Conservation (phyloP, 2,329 filamentous ascomycete genomes). For the Madurella fahalii region DNA sequence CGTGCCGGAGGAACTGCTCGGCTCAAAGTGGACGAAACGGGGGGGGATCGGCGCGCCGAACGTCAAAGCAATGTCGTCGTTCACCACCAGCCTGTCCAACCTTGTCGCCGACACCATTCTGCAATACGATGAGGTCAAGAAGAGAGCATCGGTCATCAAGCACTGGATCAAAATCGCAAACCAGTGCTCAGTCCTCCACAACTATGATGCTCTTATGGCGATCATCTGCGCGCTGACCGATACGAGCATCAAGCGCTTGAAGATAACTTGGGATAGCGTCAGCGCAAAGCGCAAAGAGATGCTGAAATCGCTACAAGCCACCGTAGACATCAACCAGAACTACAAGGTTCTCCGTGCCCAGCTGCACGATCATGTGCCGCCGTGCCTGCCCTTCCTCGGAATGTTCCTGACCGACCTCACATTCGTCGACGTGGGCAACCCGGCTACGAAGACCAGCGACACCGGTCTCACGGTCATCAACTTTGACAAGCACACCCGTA, state of each 20-base stretch:
- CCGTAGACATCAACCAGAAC: conserved; percentile 88
- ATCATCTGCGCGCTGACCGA: conserved; percentile 93
- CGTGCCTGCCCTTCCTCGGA: conserved; percentile 91
- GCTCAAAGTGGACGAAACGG: conserved; percentile 92
- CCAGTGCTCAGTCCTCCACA: conserved; percentile 82
- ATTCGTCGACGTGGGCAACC: conserved; percentile 93
- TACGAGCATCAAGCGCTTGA: conserved; percentile 82
- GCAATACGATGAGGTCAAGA: conserved; percentile 84
- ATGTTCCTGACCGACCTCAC: conserved; percentile 96
- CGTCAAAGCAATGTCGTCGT: conserved; percentile 86
- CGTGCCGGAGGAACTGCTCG: conserved; percentile 84
- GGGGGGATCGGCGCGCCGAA: conserved; percentile 74
- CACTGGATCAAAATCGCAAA: conserved; percentile 96
- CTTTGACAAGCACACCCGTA: conserved; percentile 94
- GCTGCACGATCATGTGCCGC: conserved; percentile 80
- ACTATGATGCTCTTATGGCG: conserved; percentile 95
- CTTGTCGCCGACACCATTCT: conserved; percentile 91
- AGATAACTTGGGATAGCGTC: conserved; percentile 87
- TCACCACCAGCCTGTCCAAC: conserved; percentile 90
- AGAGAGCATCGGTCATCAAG: conserved; percentile 84
- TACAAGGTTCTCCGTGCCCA: conserved; percentile 80
- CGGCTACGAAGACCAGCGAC: conserved; percentile 68
- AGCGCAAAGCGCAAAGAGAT: conserved; percentile 77
- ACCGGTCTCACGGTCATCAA: conserved; percentile 80
- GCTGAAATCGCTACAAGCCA: conserved; percentile 72